Percentiles rank a stretch among this genome's conserved stretches.
Evolutionary conservation across 2,329 filamentous ascomycete genomes (phyloP).

Genomic region (Colletotrichum higginsianum): DNA sequence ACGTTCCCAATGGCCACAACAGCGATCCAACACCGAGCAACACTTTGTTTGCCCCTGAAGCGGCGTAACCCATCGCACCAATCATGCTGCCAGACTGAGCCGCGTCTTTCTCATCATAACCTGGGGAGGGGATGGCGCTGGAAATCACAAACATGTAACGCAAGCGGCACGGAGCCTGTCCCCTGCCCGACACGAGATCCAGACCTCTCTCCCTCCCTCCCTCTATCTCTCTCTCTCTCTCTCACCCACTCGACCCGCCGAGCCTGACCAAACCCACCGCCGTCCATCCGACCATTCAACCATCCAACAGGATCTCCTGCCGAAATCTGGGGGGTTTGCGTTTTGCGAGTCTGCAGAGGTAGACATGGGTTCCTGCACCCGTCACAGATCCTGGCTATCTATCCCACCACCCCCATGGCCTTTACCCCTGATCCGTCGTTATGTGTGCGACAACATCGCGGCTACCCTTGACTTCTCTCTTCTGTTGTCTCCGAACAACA

Average conservation of each 20-base stretch:
- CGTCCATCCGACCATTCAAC: constrained; percentile 10
- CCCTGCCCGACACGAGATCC: not conserved
- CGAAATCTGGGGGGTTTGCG: constrained; percentile 26
- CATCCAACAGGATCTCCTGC: constrained; percentile 22
- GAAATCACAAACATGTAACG: constrained; percentile 20
- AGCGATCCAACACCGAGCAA: not conserved
- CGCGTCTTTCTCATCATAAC: not conserved
- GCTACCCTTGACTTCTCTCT: not conserved
- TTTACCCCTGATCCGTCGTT: constrained; percentile 15
- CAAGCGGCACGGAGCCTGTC: constrained; percentile 1
- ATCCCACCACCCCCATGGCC: constrained; percentile 1
- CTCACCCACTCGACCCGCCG: constrained; percentile 17
- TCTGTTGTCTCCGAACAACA: not conserved
- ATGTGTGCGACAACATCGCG: constrained; percentile 20
- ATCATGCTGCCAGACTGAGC: not conserved
- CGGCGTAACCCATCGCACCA: not conserved
- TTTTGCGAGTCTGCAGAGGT: constrained; percentile 3
- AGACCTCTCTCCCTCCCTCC: not conserved
- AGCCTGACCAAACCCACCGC: constrained; percentile 9
- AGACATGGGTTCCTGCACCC: constrained; percentile 17
- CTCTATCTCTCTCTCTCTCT: not conserved
- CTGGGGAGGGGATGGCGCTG: constrained; percentile 1
- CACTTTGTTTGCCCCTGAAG: not conserved
- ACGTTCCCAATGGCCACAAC: not conserved
- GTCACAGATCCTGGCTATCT: constrained; percentile 24